Percentiles rank a stretch among this genome's conserved stretches.
Evolutionary conservation across 164 flowering plant species (phyloP).

Genomic region (Aristolochia contorta): DNA sequence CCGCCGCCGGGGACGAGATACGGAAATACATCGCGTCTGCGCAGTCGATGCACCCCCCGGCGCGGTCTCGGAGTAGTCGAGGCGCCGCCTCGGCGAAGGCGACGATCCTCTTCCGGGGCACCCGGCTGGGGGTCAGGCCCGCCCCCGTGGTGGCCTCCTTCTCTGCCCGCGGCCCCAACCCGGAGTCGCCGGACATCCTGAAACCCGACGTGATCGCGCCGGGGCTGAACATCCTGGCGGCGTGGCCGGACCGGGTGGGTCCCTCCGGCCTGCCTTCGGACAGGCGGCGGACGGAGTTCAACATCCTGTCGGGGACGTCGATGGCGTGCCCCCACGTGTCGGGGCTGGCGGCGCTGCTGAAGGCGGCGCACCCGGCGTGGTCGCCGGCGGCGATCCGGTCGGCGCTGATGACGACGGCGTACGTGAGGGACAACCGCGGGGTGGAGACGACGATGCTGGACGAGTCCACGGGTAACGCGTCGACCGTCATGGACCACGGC

Average conservation of each 20-base stretch:
- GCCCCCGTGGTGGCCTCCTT: slow-evolving; percentile 92
- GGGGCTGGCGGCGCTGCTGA: slow-evolving; percentile 80
- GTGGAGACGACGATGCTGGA: slow-evolving; percentile 64
- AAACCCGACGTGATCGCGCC: slow-evolving; percentile 96
- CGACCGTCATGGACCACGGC: slow-evolving; percentile 69
- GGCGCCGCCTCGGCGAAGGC: slow-evolving; percentile 32
- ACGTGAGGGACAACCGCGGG: slow-evolving; percentile 47
- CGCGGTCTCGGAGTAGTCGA: slow-evolving; percentile 7
- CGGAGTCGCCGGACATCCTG: slow-evolving; percentile 66
- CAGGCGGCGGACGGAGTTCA: slow-evolving; percentile 60
- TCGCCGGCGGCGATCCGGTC: slow-evolving; percentile 85
- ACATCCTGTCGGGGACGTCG: slow-evolving; percentile 85
- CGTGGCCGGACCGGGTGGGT: slow-evolving; percentile 81
- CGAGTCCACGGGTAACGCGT: slow-evolving; percentile 63
- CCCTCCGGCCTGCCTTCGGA: slow-evolving; percentile 67
- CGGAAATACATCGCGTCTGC: slow-evolving; percentile 42
- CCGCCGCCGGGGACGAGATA: slow-evolving; percentile 52
- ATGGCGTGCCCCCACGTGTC: slow-evolving; percentile 99
- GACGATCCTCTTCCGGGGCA: slow-evolving; percentile 63
- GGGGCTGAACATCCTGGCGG: slow-evolving; percentile 87
- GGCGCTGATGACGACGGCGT: slow-evolving; percentile 88
- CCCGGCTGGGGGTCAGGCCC: slow-evolving; percentile 59
- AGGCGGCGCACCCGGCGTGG: slow-evolving; percentile 93
- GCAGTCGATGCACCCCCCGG: not conserved
- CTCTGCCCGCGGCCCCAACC: slow-evolving; percentile 89